phyloP scores from a whole-genome alignment of 2,329 filamentous ascomycete genomes.

The Apiospora arundinis region DNA sequence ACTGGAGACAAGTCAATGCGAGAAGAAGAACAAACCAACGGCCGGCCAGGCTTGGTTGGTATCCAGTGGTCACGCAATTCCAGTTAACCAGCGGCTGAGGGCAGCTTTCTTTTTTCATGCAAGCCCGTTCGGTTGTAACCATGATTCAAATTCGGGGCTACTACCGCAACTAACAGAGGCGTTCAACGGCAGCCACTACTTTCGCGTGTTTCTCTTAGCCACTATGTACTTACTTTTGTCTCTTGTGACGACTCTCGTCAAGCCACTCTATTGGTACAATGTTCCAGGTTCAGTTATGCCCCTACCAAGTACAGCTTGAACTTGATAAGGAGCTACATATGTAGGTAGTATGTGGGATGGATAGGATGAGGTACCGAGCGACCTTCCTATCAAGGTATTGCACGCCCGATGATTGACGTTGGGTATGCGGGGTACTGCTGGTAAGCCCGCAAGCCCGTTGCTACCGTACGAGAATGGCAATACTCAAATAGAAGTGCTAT shows the following conservation, averaged over 20 bases:
- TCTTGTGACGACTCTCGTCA: not conserved
- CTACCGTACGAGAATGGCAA: not conserved
- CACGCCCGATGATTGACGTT: slow-evolving; percentile 3
- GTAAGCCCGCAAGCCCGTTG: not conserved
- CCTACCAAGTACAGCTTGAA: not conserved
- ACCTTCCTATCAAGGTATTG: slow-evolving; percentile 2
- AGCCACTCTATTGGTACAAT: slow-evolving; percentile 1
- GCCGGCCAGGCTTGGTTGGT: not conserved
- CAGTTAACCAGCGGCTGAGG: not conserved
- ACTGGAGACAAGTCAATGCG: not conserved
- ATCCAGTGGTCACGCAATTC: slow-evolving; percentile 10
- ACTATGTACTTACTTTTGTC: not conserved
- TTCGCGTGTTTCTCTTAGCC: slow-evolving; percentile 12
- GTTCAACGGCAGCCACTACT: slow-evolving; percentile 18
- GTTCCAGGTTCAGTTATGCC: not conserved
- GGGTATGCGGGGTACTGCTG: slow-evolving; percentile 6
- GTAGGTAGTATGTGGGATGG: too few species aligned
- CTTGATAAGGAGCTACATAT: not conserved
- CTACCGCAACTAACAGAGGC: not conserved
- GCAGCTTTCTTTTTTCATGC: slow-evolving; percentile 15
- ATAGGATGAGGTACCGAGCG: not conserved
- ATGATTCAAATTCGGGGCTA: not conserved
- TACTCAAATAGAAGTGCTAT: not conserved
- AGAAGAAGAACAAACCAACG: slow-evolving; percentile 16
- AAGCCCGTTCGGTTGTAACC: slow-evolving; percentile 13